Evolutionary conservation across 2,329 filamentous ascomycete species (phyloP), one percentile per base, ranked within the genome.

Genomic region (Aureobasidium sp.): DNA sequence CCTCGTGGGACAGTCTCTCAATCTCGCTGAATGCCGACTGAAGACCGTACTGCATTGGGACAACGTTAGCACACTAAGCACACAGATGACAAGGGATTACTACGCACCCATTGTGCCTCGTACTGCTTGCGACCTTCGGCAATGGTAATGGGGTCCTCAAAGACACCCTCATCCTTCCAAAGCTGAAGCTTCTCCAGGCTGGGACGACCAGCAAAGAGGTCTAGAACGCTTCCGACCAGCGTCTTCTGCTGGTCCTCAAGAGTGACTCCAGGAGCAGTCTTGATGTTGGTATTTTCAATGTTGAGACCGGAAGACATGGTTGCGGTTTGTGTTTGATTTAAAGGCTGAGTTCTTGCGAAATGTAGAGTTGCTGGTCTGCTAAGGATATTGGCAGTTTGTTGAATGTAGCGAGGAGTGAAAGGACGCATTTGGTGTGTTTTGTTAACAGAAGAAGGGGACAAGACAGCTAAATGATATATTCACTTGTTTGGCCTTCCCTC

Each of bases 181-280:
- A 87, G 77, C 15, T 77, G 73, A 50, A 87, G 78, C 69, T 87
- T 85, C 44, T 78, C 77, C 2, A 85, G 77, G 1, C 82, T 82
- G 0, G 84, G 83, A 20, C 80, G 77, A 50, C 84, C 84, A 37
- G 82, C 81, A 69, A 87, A 87, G 52, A 87, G 79, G 68, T 87
- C 84, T 27, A 87, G 77, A 15, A 87, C 77, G 50, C 79, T 81
- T 63, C 81, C 81, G 13, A 86, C 79, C 36, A 86, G 63, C 0
- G 83, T 77, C 64, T 80, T 80, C 68, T 87, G 82, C 23, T 77
- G 69, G 0, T 74, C 66, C 20, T 76, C 76, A 15, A 86, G 75
- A 0, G 76, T 71, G 15, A 86, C 77, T 13, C 82, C 82, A 0
- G 79, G 66, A 0, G 76, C 77, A 10, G 79, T 79, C 50, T 80